Percentiles rank a stretch among this genome's conserved stretches.
Evolutionary conservation across 2,329 filamentous ascomycete species (phyloP).

Genomic region (Diaporthe destruens): DNA sequence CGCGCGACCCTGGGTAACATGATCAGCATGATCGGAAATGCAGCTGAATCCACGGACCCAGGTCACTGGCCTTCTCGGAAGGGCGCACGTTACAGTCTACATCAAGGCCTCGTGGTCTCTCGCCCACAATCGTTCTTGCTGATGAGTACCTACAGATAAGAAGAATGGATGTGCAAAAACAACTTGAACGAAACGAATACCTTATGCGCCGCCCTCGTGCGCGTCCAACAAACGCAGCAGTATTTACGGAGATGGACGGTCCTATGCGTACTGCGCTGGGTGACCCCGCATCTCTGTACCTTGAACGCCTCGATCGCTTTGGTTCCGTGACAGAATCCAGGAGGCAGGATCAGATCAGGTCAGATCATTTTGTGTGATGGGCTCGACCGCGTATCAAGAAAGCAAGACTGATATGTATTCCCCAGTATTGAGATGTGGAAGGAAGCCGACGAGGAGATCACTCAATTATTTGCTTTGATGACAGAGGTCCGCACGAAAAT

Average conservation of each 20-base stretch:
- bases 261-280: neutral
- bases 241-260: conserved; percentile 16
- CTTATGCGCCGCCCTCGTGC: conserved; percentile 18
- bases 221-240: conserved; percentile 24
- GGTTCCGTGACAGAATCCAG: conserved; percentile 7
- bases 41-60: neutral
- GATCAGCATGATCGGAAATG: neutral
- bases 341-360: conserved; percentile 23
- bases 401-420: neutral
- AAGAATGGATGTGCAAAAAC: neutral
- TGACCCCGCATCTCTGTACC: conserved; percentile 5
- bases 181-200: neutral
- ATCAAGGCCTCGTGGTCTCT: neutral
- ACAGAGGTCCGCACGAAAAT: neutral
- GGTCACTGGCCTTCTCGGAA: neutral
- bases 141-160: neutral
- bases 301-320: conserved; percentile 30
- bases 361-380: neutral
- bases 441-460: conserved; percentile 6
- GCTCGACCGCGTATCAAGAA: neutral
- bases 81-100: neutral
- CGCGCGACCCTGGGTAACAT: neutral
- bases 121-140: neutral
- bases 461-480: conserved; percentile 13
- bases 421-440: conserved; percentile 12